Conservation (phyloP, 2,329 filamentous ascomycete genomes). For the Fusarium agapanthi region DNA sequence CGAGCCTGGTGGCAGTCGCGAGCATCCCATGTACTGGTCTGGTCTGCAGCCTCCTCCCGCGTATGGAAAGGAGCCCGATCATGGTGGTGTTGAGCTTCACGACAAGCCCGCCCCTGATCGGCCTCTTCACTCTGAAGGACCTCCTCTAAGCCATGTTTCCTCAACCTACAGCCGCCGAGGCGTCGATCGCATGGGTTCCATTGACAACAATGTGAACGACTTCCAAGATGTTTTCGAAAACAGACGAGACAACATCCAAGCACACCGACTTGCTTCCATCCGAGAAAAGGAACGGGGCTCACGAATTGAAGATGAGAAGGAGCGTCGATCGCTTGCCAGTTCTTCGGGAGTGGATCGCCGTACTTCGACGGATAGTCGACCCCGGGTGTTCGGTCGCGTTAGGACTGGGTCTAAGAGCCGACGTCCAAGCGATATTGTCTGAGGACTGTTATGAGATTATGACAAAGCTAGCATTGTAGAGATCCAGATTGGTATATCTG, state of each 20-base stretch:
- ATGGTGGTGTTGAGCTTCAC: constrained; percentile 12
- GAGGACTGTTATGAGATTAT: constrained; percentile 31
- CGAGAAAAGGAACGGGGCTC: constrained; percentile 49
- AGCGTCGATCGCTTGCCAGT: constrained; percentile 40
- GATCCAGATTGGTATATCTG: constrained; percentile 22
- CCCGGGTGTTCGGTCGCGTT: constrained; percentile 44
- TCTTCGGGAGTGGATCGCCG: constrained; percentile 42
- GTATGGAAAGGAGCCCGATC: constrained; percentile 43
- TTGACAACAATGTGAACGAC: constrained; percentile 50
- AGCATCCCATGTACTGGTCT: constrained; percentile 69
- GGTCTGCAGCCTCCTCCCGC: constrained; percentile 48
- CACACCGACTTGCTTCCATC: constrained; percentile 50
- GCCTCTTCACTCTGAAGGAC: constrained; percentile 18
- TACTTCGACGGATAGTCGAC: constrained; percentile 39
- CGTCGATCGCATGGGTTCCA: constrained; percentile 40
- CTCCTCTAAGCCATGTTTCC: constrained; percentile 14
- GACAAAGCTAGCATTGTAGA: constrained; percentile 18
- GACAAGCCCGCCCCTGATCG: constrained; percentile 14
- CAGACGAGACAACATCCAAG: constrained; percentile 49
- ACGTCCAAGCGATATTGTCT: constrained; percentile 42
- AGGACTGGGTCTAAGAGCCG: constrained; percentile 43
- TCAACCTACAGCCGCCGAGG: constrained; percentile 31
- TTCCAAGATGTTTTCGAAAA: constrained; percentile 58
- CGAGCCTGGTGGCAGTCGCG: constrained; percentile 73
- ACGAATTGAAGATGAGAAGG: constrained; percentile 40